Base-by-base conservation (phyloP, 208 protist genomes). In the Herpetomonas samuelpessoai region DNA sequence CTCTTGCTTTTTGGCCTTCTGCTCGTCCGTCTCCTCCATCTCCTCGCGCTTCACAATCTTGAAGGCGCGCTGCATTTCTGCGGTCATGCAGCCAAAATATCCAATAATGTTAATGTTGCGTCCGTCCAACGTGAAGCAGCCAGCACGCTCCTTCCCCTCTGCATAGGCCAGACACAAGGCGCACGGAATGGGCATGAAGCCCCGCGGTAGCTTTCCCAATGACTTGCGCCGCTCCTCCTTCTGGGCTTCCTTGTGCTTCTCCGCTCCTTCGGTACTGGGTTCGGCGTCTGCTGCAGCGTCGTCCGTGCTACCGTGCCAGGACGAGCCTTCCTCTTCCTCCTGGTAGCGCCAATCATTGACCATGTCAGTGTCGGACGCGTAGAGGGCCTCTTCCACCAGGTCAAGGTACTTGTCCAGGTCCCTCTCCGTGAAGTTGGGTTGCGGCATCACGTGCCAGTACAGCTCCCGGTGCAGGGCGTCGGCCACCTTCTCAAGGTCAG, bases 91-190 rank as follows among this genome's bases (percentile, higher is more conserved):
- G 10, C 83, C 87, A 80, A 93, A 91, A 62, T 85, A 91, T 14
- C 87, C 87, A 61, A 93, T 93, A 41, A 93, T 82, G 63, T 89
- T 89, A 48, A 88, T 81, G 30, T 76, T 82, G 1, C 87, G 74
- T 0, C 87, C 87, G 19, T 79, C 71, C 49, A 88, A 68, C 4
- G 51, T 16, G 53, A 90, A 86, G 58, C 83, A 81, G 31, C 82
- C 83, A 10, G 65, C 59, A 4, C 87, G 81, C 49, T 84, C 78
- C 65, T 91, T 87, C 24, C 76, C 81, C 24, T 83, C 74, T 1
- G 78, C 79, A 65, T 88, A 93, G 31, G 76, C 82, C 22, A 93
- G 81, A 63, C 87, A 93, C 31, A 93, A 54, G 9, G 83, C 87
- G 63, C 87, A 93, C 16, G 87, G 87, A 2, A 89, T 68, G 0